Evolutionary conservation across 2,329 filamentous ascomycete genomes (phyloP), one percentile per base, ranked within the genome.

Genomic region (Hymenotorrendiella dingleyae): DNA sequence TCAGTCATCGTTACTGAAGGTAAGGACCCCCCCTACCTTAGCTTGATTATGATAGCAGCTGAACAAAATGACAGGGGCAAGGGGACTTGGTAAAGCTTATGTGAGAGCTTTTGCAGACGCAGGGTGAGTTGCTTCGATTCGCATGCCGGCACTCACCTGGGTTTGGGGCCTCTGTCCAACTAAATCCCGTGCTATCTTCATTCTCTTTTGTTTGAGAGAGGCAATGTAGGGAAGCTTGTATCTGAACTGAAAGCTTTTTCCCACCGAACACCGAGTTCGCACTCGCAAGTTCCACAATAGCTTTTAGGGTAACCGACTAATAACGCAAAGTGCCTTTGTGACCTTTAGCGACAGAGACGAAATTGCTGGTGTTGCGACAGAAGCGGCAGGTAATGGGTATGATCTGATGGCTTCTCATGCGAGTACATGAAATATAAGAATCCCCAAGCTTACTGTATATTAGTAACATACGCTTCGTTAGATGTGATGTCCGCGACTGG

Each of bases 401-500:
- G n/a, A n/a, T n/a, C n/a, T n/a, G n/a, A n/a, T n/a, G n/a, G n/a
- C n/a, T n/a, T n/a, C n/a, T n/a, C n/a, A n/a, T n/a, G n/a, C n/a
- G n/a, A n/a, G n/a, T n/a, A n/a, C n/a, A n/a, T n/a, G n/a, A n/a
- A n/a, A n/a, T n/a, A n/a, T n/a, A n/a, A n/a, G n/a, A n/a, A n/a
- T n/a, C n/a, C n/a, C n/a, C n/a, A n/a, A n/a, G n/a, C 20, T 30
- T 14, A 36, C 21, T 24, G 14, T 41, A 9, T 11, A 26, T 12
- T 9, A 29, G 14, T 11, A 64, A 32, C 36, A 23, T 52, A 24
- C 52, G 53, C 26, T 69, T 68, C 45, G 54, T 66, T 11, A 63
- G 64, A 46, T 68, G 67, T 46, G 67, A 72, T 23, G 64, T 71
- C 19, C 57, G 61, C 19, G 57, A 58, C 30, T 72, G 68, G 67